Base-by-base conservation (phyloP, 2,329 filamentous ascomycete genomes). In the Raffaelea albimanens region DNA sequence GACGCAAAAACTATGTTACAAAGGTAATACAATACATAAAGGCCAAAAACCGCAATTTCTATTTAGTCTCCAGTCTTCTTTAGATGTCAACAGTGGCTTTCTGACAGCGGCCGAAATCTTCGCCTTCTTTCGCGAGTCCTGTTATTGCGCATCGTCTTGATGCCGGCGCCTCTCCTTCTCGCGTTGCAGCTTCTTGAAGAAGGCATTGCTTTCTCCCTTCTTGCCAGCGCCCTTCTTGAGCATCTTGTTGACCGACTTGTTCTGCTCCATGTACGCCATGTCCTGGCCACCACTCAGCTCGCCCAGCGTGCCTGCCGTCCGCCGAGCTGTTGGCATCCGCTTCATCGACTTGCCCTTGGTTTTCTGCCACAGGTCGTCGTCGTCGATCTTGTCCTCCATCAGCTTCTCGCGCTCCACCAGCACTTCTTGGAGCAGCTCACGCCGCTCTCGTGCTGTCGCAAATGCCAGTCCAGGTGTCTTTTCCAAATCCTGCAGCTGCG, bases 231-330 rank as follows among this genome's bases (percentile, higher is more conserved):
- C 76, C 69, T 82, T 83, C 58, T 57, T 59, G 21, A 82, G 64
- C 53, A 74, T 71, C 67, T 80, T 82, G 59, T 86, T 87, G 54
- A 75, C 73, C 57, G 75, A 81, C 70, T 82, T 84, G 64, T 87
- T 88, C 65, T 87, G 83, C 64, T 91, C 87, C 48, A 88, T 80
- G 62, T 91, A 97, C n/a, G 91, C 90, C 93, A 98, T 97, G 61
- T 94, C 87, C 61, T 95, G 87, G 1, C 90, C 93, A 49, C 93
- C 93, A 47, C 86, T 88, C 48, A 96, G 74, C 57, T 94, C 90
- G 44, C 83, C 84, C 47, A 98, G 72, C 13, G 82, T 88, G 21
- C 89, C 91, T 1, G 90, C 93, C 23, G 85, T 94, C 50, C 93
- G 78, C 54, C 83, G 80, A 1, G 83, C 85, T n/a, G 65, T 69